Conservation (phyloP, 768 basidiomycete species). For the Tulasnella sp. region DNA sequence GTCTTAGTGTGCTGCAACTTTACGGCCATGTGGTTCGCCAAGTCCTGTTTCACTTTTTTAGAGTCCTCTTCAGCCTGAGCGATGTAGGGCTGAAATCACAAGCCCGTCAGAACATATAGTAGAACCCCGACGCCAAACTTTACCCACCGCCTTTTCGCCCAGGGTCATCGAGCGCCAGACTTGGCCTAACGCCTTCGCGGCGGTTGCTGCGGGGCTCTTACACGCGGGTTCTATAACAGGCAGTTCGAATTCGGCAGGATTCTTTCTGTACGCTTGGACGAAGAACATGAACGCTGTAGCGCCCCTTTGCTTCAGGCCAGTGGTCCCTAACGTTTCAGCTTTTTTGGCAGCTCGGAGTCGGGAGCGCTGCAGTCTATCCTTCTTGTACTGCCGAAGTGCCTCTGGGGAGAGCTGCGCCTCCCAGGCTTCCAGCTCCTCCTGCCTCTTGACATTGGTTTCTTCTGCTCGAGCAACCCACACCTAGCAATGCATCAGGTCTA, state of each 20-base stretch:
- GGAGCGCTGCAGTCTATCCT: not conserved
- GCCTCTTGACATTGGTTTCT: not conserved
- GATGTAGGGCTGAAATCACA: conserved; percentile 1
- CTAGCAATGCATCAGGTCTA: not conserved
- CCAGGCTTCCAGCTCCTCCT: conserved; percentile 5
- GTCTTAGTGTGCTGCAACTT: not conserved
- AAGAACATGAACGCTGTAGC: not conserved
- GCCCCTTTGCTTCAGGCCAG: not conserved
- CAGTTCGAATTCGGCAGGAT: not conserved
- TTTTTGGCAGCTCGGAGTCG: not conserved
- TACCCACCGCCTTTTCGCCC: conserved; percentile 18
- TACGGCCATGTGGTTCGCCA: not conserved
- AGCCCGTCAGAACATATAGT: not conserved
- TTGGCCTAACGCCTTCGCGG: not conserved
- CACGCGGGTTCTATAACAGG: not conserved
- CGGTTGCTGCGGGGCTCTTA: not conserved
- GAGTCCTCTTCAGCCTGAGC: not conserved
- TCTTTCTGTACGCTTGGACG: not conserved
- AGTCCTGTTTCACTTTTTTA: not conserved
- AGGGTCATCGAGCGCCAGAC: conserved; percentile 9
- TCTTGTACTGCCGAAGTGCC: conserved; percentile 1
- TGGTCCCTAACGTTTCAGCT: not conserved
- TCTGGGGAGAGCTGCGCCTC: not conserved
- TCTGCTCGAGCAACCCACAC: not conserved
- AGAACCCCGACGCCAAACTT: not conserved